A percentile compares a stretch with the other conserved stretches of the same genome.
Conservation (phyloP, 306 rosid genomes). For the Lathyrus tuberosus region DNA sequence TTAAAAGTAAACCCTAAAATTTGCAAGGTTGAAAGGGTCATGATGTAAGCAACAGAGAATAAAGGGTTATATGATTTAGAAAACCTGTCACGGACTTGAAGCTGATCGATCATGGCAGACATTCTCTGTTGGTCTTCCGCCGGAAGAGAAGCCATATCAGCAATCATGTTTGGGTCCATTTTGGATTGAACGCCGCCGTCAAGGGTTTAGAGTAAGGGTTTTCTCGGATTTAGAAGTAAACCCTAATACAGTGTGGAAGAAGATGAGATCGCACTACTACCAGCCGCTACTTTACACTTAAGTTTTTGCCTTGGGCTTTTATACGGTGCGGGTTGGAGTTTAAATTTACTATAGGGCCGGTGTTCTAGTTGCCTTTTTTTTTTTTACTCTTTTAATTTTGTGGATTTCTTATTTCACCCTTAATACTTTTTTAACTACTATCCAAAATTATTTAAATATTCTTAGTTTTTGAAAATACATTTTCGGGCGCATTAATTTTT, state of each 20-base stretch:
- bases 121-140: slow-evolving; percentile 70
- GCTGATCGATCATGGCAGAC: slow-evolving; percentile 78
- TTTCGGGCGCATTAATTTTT: too few species aligned
- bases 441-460: too few species aligned
- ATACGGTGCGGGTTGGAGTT: neutral
- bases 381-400: too few species aligned
- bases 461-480: too few species aligned
- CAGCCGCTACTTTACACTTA: neutral
- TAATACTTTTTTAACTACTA: too few species aligned
- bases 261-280: neutral
- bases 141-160: slow-evolving; percentile 61
- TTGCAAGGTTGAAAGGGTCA: neutral
- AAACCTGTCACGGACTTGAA: slow-evolving; percentile 77
- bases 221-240: slow-evolving; percentile 10
- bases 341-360: too few species aligned
- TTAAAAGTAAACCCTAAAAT: neutral
- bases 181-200: neutral
- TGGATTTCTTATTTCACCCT: too few species aligned
- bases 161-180: slow-evolving; percentile 78
- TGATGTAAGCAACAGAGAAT: too few species aligned
- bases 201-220: slow-evolving; percentile 25
- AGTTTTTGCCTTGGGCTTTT: neutral
- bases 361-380: too few species aligned
- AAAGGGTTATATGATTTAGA: neutral
- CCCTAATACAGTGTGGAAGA: slow-evolving; percentile 10